Evolutionary conservation across 2,329 filamentous ascomycete genomes (phyloP).

Genomic region (Hypoxylon sp.): DNA sequence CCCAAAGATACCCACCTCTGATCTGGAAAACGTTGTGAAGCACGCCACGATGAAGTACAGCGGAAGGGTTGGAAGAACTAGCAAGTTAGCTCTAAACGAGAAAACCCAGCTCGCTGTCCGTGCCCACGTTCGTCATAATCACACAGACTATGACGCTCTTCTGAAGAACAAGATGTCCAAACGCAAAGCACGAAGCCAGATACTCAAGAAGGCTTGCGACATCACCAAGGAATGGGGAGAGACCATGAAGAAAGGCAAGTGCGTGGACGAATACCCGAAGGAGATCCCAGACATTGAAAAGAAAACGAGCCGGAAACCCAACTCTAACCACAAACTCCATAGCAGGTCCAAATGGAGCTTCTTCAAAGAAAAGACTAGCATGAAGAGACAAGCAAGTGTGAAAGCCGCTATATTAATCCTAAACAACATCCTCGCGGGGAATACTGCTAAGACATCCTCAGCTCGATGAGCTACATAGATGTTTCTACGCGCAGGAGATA

Average conservation of each 20-base stretch:
- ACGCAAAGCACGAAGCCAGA: constrained; percentile 18
- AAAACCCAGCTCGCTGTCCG: constrained; percentile 63
- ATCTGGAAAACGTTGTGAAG: constrained; percentile 55
- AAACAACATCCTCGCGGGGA: background rate
- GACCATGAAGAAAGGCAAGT: background rate
- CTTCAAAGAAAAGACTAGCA: background rate
- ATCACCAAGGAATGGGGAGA: constrained; percentile 37
- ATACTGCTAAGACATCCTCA: background rate
- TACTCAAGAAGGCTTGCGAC: constrained; percentile 16
- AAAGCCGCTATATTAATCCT: background rate
- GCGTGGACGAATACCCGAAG: background rate
- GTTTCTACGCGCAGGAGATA: background rate
- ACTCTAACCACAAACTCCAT: background rate
- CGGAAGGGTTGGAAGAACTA: constrained; percentile 63
- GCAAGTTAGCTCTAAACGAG: constrained; percentile 55
- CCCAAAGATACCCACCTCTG: constrained; percentile 57
- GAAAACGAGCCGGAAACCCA: background rate
- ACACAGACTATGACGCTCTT: constrained; percentile 63
- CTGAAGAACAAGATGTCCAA: constrained; percentile 43
- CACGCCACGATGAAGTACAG: constrained; percentile 63
- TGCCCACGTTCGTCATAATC: constrained; percentile 64
- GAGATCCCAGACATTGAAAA: background rate
- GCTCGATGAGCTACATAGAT: background rate
- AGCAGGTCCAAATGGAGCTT: background rate
- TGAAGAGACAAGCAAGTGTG: background rate